Conservation (phyloP, 139 green algal species). For the Coelastrella sp. region DNA sequence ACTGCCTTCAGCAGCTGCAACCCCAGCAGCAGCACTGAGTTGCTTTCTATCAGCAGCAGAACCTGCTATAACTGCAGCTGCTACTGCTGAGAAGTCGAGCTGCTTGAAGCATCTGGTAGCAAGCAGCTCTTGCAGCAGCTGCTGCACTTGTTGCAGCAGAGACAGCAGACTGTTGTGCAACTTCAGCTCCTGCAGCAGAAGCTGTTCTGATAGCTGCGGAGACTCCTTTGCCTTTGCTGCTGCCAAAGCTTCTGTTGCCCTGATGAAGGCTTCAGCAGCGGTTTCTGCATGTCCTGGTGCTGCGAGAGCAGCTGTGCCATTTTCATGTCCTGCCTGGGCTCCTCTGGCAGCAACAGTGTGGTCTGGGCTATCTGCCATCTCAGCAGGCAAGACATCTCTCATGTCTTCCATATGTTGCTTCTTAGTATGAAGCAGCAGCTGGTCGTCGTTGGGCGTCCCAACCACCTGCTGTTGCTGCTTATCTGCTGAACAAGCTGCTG, state of each 20-base stretch:
- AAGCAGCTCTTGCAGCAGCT: conserved; percentile 20
- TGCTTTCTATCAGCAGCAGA: background rate
- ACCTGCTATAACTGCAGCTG: background rate
- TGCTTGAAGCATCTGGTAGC: background rate
- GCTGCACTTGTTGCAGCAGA: conserved; percentile 12
- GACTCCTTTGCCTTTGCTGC: conserved; percentile 13
- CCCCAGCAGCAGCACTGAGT: background rate
- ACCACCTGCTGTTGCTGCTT: background rate
- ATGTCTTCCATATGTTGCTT: background rate
- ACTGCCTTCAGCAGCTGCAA: background rate
- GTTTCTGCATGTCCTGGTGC: background rate
- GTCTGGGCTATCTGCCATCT: too few relatives aligned
- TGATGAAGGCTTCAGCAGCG: background rate
- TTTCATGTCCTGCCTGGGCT: background rate
- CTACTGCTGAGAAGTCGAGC: background rate
- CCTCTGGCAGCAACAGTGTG: conserved; percentile 6
- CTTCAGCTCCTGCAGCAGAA: conserved; percentile 22
- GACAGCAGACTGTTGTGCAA: background rate
- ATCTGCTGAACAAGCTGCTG: too few relatives aligned
- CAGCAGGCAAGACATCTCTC: too few relatives aligned
- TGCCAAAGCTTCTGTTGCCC: conserved; percentile 3
- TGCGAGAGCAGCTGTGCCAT: background rate
- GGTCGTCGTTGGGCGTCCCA: too few relatives aligned
- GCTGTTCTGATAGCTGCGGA: background rate
- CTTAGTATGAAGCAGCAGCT: too few relatives aligned